Evolutionary conservation across 305 asterid genomes (phyloP).

Genomic region (Solanum hybrid): DNA sequence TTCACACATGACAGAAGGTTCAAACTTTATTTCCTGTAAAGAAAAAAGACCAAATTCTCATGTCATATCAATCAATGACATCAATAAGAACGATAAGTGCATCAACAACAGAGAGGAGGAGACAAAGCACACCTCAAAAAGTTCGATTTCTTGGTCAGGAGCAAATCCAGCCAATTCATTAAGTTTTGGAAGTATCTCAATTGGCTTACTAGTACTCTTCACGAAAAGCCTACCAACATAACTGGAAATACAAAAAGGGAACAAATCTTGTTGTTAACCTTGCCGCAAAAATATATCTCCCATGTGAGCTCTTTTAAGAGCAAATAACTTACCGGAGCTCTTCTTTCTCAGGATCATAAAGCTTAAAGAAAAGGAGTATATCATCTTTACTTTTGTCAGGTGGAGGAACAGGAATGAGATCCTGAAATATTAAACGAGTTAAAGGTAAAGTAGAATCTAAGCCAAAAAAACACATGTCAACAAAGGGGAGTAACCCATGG

Average conservation of each 20-base stretch:
- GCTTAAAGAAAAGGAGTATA: constrained; percentile 85
- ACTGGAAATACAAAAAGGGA: constrained; percentile 32
- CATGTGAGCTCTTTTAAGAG: not conserved
- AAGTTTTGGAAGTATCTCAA: constrained; percentile 56
- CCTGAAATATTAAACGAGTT: constrained; percentile 26
- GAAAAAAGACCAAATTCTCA: constrained; percentile 2
- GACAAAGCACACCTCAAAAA: constrained; percentile 63
- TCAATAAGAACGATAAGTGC: not conserved
- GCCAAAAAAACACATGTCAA: not conserved
- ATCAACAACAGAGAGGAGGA: not conserved
- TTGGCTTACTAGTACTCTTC: constrained; percentile 63
- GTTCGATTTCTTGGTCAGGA: constrained; percentile 81
- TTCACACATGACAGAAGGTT: constrained; percentile 92
- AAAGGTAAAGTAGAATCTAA: not conserved
- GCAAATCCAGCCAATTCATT: constrained; percentile 88
- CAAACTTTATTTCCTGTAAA: constrained; percentile 79
- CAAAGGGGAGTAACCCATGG: not conserved
- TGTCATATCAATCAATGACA: not conserved
- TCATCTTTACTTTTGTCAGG: constrained; percentile 82
- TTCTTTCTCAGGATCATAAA: constrained; percentile 81
- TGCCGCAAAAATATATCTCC: not conserved
- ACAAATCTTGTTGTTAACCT: not conserved
- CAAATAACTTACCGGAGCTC: constrained; percentile 59
- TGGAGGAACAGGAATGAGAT: constrained; percentile 51
- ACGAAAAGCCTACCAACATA: constrained; percentile 82